These are phyloP conservation scores for Thelephora terrestris DNA, from an alignment of 1,284 basidiomycete genomes.

Conservation along the genomic window DNA sequence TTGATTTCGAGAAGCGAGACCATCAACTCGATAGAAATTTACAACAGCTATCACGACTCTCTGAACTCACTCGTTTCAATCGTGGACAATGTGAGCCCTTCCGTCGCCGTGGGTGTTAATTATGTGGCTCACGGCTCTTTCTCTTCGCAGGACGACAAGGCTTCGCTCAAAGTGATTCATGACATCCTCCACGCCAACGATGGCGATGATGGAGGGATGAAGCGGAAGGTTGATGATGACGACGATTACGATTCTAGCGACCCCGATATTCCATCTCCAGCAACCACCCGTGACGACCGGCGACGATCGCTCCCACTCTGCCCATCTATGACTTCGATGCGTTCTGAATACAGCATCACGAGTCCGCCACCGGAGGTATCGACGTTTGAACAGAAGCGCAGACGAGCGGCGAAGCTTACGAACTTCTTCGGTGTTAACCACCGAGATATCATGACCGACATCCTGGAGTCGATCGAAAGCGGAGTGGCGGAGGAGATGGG, in stretches of 20 bases:
- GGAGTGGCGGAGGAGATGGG: constrained; percentile 59
- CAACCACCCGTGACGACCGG: constrained; percentile 36
- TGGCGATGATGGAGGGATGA: constrained; percentile 10
- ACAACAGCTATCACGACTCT: constrained; percentile 68
- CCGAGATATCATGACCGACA: constrained; percentile 59
- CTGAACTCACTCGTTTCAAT: constrained; percentile 68
- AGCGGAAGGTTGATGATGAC: constrained; percentile 11
- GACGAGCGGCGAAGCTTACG: constrained; percentile 67
- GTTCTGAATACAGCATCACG: constrained; percentile 33
- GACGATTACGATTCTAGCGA: constrained; percentile 3
- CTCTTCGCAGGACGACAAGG: constrained; percentile 51
- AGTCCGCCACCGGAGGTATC: constrained; percentile 35
- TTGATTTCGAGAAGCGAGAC: constrained; percentile 31
- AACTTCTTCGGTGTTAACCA: constrained; percentile 80
- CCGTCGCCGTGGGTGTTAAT: neutral
- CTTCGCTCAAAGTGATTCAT: constrained; percentile 63
- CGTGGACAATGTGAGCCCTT: constrained; percentile 51
- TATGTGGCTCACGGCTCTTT: constrained; percentile 5
- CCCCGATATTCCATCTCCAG: neutral
- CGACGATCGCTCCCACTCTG: constrained; percentile 60
- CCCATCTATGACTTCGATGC: constrained; percentile 49
- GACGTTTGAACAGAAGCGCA: constrained; percentile 58
- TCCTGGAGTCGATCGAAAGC: constrained; percentile 68
- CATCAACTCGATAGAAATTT: constrained; percentile 30
- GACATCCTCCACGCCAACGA: constrained; percentile 39